Percentiles rank a stretch among this genome's conserved stretches.
These are phyloP conservation scores for Nepenthes alata DNA, from an alignment of 179 eudicot species.

Conservation along the genomic window DNA sequence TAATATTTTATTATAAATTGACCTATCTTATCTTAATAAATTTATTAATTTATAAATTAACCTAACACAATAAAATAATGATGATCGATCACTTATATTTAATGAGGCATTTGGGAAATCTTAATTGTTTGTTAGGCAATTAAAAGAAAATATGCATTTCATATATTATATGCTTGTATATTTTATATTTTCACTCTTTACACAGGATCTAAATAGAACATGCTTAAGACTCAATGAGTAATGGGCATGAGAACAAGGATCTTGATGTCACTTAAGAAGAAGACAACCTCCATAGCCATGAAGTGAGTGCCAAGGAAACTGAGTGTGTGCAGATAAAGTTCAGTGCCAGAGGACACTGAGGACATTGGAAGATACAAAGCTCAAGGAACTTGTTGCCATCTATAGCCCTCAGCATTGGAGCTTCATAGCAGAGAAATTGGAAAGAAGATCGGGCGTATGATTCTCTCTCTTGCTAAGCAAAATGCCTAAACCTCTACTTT, in stretches of 20 bases:
- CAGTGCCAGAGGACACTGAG: constrained; percentile 75
- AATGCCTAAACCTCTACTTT: too few relatives aligned
- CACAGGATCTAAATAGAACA: too few relatives aligned
- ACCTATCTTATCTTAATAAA: too few relatives aligned
- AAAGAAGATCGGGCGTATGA: constrained; percentile 53
- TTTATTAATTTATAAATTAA: too few relatives aligned
- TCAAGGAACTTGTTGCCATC: constrained; percentile 57
- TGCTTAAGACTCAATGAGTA: background rate
- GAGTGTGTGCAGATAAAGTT: constrained; percentile 16
- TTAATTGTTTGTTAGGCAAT: too few relatives aligned
- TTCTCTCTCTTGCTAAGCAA: background rate
- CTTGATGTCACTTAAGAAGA: constrained; percentile 24
- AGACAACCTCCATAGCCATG: constrained; percentile 11
- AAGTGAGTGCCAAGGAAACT: constrained; percentile 19
- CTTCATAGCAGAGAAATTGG: constrained; percentile 60
- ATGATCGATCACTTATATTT: too few relatives aligned
- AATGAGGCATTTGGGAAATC: too few relatives aligned
- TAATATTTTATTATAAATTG: too few relatives aligned
- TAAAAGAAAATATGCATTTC: too few relatives aligned
- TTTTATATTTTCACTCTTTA: too few relatives aligned
- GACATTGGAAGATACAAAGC: constrained; percentile 60
- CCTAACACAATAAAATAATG: too few relatives aligned
- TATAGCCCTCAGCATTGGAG: constrained; percentile 79
- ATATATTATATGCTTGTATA: too few relatives aligned
- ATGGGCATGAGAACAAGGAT: constrained; percentile 19